Conservation (phyloP, 1,284 basidiomycete genomes). For the Phylloboletellus chloephorus region DNA sequence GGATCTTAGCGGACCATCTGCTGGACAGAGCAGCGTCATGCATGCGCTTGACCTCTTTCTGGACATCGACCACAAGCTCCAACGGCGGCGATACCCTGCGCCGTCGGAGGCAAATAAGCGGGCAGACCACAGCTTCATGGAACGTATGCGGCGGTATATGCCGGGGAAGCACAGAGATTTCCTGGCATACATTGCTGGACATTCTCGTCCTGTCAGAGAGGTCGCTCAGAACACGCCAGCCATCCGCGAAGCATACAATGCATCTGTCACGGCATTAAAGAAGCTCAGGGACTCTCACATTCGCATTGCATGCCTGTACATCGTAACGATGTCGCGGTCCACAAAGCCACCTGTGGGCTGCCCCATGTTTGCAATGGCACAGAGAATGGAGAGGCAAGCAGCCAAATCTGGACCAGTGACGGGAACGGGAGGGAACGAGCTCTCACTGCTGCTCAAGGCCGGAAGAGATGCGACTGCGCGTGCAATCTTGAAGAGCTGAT, state of each 20-base stretch:
- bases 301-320: constrained; percentile 81
- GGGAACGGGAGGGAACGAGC: constrained; percentile 85
- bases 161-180: constrained; percentile 71
- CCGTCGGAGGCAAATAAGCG: constrained; percentile 61
- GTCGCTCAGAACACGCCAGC: constrained; percentile 51
- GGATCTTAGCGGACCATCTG: constrained; percentile 83
- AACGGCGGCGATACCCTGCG: constrained; percentile 62
- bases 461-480: constrained; percentile 82
- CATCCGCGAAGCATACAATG: constrained; percentile 72
- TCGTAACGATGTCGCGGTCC: constrained; percentile 69
- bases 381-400: constrained; percentile 42
- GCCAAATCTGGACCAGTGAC: constrained; percentile 46
- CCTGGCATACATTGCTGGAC: constrained; percentile 47
- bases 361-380: constrained; percentile 51
- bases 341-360: constrained; percentile 43
- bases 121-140: constrained; percentile 72
- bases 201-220: constrained; percentile 51
- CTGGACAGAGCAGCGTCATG: constrained; percentile 91
- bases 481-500: constrained; percentile 42
- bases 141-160: constrained; percentile 78
- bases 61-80: constrained; percentile 78
- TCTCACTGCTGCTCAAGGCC: constrained; percentile 78
- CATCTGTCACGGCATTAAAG: constrained; percentile 73
- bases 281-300: constrained; percentile 84
- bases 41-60: constrained; percentile 78